A percentile compares a stretch with the other conserved stretches of the same genome.
Conservation (phyloP, 202 grass and related monocot species). For the Setaria viridis region DNA sequence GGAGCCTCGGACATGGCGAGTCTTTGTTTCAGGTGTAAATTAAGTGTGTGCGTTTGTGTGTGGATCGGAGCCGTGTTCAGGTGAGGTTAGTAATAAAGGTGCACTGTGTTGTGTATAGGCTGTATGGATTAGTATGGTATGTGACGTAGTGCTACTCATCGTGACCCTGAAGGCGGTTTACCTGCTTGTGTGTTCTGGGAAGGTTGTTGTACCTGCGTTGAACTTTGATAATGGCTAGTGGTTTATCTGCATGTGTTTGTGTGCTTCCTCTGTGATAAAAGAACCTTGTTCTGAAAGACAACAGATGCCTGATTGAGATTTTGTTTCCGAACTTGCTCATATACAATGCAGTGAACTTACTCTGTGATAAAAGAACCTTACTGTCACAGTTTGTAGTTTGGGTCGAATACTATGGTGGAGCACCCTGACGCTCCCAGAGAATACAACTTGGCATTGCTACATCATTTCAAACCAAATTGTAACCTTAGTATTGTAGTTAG, state of each 20-base stretch:
- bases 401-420: no score
- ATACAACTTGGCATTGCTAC: no score
- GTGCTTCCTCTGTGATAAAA: background rate
- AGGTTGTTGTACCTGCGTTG: background rate
- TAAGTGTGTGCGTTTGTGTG: background rate
- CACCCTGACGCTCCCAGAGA: no score
- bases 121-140: slow-evolving; percentile 28
- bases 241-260: background rate
- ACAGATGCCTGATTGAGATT: background rate
- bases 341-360: no score
- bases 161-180: background rate
- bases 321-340: background rate
- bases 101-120: background rate
- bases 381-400: no score
- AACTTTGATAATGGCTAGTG: background rate
- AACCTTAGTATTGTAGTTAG: no score
- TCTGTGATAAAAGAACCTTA: no score
- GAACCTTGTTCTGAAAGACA: background rate
- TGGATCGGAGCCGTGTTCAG: slow-evolving; percentile 10
- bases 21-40: slow-evolving; percentile 10
- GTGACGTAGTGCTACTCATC: background rate
- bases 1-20: background rate
- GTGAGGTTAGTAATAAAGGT: slow-evolving; percentile 23
- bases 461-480: no score
- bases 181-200: background rate